phyloP scores from a whole-genome alignment of 257 asterid genomes.

The Capsicum rhomboideum region DNA sequence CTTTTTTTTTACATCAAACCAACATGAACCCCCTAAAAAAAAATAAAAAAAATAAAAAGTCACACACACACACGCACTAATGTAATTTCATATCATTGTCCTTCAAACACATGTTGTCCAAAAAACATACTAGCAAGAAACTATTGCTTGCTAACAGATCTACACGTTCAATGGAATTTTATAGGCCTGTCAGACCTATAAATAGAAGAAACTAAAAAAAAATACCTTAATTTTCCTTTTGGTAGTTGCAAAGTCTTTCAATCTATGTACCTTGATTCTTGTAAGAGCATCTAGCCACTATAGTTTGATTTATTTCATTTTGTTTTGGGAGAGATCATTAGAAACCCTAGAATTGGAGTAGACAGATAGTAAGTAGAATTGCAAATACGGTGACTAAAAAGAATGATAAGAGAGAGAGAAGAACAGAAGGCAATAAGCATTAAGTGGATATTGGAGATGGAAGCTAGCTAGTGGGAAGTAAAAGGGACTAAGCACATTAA shows the following conservation, averaged over 20 bases:
- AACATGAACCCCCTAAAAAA: neutral
- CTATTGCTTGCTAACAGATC: neutral
- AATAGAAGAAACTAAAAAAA: neutral
- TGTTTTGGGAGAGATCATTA: neutral
- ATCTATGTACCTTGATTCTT: neutral
- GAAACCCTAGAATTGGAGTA: neutral
- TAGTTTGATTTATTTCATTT: too few relatives aligned
- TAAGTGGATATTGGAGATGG: neutral
- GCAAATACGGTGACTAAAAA: too few relatives aligned
- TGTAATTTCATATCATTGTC: neutral
- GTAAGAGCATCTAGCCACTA: neutral
- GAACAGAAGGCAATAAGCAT: neutral
- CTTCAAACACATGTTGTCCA: neutral
- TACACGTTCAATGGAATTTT: neutral
- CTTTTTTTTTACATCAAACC: neutral
- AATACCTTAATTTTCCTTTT: neutral
- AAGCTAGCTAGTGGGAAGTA: neutral
- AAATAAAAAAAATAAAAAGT: neutral
- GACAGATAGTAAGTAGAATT: neutral
- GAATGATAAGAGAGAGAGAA: slow-evolving; percentile 19
- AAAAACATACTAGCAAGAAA: neutral
- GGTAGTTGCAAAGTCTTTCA: neutral
- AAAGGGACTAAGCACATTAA: neutral
- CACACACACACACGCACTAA: neutral
- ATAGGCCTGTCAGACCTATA: neutral